Base-by-base conservation (phyloP, 106 monocot genomes). In the Cymbidium sinense region DNA sequence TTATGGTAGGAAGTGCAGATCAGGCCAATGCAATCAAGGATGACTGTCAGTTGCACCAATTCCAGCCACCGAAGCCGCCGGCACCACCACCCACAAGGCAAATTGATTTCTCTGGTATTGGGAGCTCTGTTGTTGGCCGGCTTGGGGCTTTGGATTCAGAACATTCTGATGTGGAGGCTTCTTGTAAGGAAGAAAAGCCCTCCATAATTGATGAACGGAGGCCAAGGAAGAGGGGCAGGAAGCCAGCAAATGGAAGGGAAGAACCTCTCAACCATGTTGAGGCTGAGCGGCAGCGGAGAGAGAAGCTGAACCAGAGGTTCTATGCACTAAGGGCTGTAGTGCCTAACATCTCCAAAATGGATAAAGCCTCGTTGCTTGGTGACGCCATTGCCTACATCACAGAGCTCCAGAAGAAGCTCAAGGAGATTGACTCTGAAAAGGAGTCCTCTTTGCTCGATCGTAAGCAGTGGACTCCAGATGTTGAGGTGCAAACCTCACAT, bases 271-370 rank as follows among this genome's bases (percentile, higher is more conserved):
- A 87, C 51, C 87, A 91, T 76, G 91, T 91, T 17, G 91, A 91
- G 77, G 91, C 91, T 1, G 91, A 91, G 84, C 79, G 91, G 52
- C 91, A 91, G 74, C 75, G 91, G 52, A 81, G 91, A 55, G 91
- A 91, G 83, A 91, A 91, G 86, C 91, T 91, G 13, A 91, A 91
- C 77, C 91, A 91, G 81, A 34, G 91, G 86, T 91, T 91, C 78
- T 91, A 88, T 34, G 88, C 91, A 0, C 77, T 91, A 25, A 77
- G 91, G 64, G 88, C 91, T 9, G 91, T 91, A 10, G 91, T 91
- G n/a, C 91, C 91, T 19, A 91, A 91, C 70, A 91, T 91, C 54
- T 91, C 91, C 0, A 91, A 91, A 82, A 91, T 91, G 91, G 91
- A 91, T 73, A 91, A 91, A 72, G 91, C 91, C 17, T 91, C 91